A percentile compares a stretch with the other conserved stretches of the same genome.
These are phyloP conservation scores for Anthoceros angustus DNA, from an alignment of 225 moss, liverwort and hornwort genomes.

Conservation along the genomic window DNA sequence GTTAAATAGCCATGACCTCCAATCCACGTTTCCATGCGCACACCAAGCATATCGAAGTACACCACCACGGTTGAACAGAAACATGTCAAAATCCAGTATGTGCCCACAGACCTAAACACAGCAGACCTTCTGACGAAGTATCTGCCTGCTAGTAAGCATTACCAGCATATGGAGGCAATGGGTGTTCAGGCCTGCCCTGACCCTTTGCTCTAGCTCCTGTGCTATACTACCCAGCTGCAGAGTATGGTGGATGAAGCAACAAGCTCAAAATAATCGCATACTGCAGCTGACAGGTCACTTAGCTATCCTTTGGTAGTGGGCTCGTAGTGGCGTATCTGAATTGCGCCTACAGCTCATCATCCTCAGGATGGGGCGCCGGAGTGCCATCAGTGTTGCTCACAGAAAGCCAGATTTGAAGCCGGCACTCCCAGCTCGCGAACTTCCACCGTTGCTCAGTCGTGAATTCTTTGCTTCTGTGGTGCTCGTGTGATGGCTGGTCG, in stretches of 20 bases:
- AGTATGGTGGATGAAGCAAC: not conserved
- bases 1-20: no score
- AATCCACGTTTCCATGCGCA: no score
- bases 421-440: not conserved
- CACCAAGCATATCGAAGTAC: conserved; percentile 1
- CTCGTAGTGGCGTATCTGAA: not conserved
- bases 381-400: conserved; percentile 1
- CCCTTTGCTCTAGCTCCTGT: not conserved
- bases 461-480: not conserved
- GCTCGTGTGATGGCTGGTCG: not conserved
- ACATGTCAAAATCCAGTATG: not conserved
- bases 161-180: not conserved
- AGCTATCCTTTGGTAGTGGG: not conserved
- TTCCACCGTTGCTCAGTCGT: not conserved
- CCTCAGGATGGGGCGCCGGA: not conserved
- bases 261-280: not conserved
- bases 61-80: not conserved
- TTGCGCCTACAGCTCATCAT: not conserved
- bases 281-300: not conserved
- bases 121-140: not conserved
- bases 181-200: not conserved
- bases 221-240: not conserved
- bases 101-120: not conserved
- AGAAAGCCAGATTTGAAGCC: not conserved
- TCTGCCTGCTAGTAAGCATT: not conserved